Evolutionary conservation across 2,329 filamentous ascomycete species (phyloP).

Genomic region (Penicillium sp.): DNA sequence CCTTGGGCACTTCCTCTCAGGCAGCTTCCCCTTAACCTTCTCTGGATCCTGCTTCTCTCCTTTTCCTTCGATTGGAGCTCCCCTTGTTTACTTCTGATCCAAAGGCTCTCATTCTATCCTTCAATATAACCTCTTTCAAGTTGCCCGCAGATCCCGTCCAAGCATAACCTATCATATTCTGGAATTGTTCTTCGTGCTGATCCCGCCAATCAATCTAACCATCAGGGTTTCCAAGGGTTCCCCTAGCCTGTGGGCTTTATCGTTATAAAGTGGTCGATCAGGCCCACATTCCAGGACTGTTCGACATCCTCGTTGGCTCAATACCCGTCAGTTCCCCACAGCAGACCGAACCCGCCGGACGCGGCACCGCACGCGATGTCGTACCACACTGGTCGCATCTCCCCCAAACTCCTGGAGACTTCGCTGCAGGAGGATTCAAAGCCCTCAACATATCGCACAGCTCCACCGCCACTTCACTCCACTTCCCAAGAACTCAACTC

Average conservation of each 20-base stretch:
- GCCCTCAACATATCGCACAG: background rate
- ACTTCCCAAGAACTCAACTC: constrained; percentile 1
- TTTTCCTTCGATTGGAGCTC: too few relatives aligned
- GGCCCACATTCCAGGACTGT: constrained; percentile 27
- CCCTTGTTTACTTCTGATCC: too few relatives aligned
- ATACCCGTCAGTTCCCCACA: constrained; percentile 27
- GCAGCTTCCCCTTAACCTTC: background rate
- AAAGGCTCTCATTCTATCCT: too few relatives aligned
- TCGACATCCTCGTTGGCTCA: constrained; percentile 22
- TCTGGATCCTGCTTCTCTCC: background rate
- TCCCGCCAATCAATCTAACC: background rate
- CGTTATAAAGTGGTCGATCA: constrained; percentile 21
- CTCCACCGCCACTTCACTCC: background rate
- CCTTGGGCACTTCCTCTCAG: background rate
- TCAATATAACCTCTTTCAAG: too few relatives aligned
- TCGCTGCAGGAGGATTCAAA: constrained; percentile 66
- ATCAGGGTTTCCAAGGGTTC: background rate
- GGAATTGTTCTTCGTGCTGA: background rate
- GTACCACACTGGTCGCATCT: constrained; percentile 29
- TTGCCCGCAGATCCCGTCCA: background rate
- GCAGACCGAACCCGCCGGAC: constrained; percentile 27
- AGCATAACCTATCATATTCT: background rate
- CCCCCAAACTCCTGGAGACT: constrained; percentile 73
- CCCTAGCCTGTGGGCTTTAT: constrained; percentile 6
- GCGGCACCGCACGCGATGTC: constrained; percentile 35